Base-by-base conservation (phyloP, 352 stramenopile genomes). In the Globisporangium carolinianum region DNA sequence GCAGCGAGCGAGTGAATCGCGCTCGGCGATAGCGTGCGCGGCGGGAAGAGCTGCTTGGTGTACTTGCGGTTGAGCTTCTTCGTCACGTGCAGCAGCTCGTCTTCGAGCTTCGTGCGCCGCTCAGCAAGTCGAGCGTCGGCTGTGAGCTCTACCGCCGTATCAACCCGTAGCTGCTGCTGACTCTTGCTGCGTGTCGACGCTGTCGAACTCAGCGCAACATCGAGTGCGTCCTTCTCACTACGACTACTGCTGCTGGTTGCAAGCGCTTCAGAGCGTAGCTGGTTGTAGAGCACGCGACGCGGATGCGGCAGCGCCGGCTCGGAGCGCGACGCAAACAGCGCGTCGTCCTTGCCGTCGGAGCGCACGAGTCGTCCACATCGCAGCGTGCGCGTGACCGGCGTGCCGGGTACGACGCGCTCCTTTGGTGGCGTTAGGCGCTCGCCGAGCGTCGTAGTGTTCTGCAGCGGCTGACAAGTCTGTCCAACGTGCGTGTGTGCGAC, bases 61-160 rank as follows among this genome's bases (percentile, higher is more conserved):
- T 90, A 89, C 63, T 91, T 91, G 42, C 76, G 79, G n/a, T 72
- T 80, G 15, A 90, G 63, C 60, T 89, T 88, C 46, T 80, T 68
- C 2, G 79, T 89, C 24, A 79, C 68, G 6, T 75, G 65, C 0
- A 91, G 63, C 12, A 91, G 62, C 47, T 87, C 59, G 5, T 66
- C 37, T 51, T 89, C 72, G 37, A 91, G 61, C 18, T 73, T 47
- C 15, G 60, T 62, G 51, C 73, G 69, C 18, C 75, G 57, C 15
- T 73, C 54, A 2, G 60, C 60, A 6, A 90, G 61, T 9, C 55
- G 56, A 9, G 37, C 49, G 9, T 48, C 39, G 39, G 7, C 39
- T 43, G 7, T 12, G 39, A 43, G 39, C 39, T 43, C 39, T 58
- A 7, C 50, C 55, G 17, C 24, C 48, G 14, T 42, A 11, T 36